Evolutionary conservation across 2,329 filamentous ascomycete genomes (phyloP).

Genomic region (Apiospora arundinis): DNA sequence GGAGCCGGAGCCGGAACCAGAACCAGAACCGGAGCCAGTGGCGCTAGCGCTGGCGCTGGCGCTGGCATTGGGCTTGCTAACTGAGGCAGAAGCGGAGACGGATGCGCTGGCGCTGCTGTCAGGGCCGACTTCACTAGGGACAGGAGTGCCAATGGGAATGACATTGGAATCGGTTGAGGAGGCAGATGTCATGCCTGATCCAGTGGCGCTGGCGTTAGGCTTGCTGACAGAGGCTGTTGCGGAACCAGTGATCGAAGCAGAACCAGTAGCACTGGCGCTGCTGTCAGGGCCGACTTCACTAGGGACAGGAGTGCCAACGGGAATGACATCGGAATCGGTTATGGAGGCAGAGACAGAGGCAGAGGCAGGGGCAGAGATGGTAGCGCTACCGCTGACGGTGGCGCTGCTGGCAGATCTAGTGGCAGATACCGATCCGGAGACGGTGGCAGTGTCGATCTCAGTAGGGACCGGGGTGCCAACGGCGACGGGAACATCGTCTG

Average conservation of each 20-base stretch:
- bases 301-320: not conserved
- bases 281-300: not conserved
- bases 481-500: not conserved
- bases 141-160: not conserved
- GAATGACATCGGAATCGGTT: not conserved
- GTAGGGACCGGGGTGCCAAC: not conserved
- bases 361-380: not conserved
- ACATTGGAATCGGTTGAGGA: not conserved
- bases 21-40: not conserved
- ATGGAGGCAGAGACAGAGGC: not conserved
- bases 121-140: not conserved
- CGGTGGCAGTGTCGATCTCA: slow-evolving; percentile 5
- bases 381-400: not conserved
- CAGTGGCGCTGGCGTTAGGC: not conserved
- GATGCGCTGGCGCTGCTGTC: not conserved
- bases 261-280: not conserved
- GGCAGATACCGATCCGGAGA: not conserved
- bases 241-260: too few relatives aligned
- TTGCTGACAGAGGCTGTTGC: not conserved
- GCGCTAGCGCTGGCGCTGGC: slow-evolving; percentile 6
- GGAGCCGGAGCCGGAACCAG: not conserved
- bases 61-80: not conserved
- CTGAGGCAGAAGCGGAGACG: not conserved
- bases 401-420: not conserved
- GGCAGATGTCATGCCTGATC: too few relatives aligned